phyloP scores from a whole-genome alignment of 192 early-diverging fungal species.

The Mortierella hygrophila region DNA sequence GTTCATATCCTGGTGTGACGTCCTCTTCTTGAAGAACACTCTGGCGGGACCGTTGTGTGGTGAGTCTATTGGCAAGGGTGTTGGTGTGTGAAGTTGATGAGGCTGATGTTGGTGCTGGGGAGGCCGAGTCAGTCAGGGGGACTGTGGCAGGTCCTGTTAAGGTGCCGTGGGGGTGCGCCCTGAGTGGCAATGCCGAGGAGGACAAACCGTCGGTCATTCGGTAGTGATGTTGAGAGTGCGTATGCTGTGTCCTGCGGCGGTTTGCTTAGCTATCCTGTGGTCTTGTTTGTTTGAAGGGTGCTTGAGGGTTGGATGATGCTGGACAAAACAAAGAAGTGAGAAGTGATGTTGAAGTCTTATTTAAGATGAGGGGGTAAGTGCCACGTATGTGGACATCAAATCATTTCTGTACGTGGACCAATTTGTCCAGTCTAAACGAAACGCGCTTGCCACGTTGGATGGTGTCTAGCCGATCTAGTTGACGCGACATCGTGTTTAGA shows the following conservation, averaged over 20 bases:
- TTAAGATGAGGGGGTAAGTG: not conserved
- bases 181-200: slow-evolving; percentile 25
- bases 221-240: not conserved
- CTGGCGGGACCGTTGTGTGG: slow-evolving; percentile 20
- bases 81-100: slow-evolving; percentile 16
- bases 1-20: slow-evolving; percentile 60
- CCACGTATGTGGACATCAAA: not conserved
- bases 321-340: not conserved
- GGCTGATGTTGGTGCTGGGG: not conserved
- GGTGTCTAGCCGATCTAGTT: not conserved
- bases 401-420: not conserved
- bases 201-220: slow-evolving; percentile 37
- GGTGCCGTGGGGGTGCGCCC: not conserved
- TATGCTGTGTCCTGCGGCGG: not conserved
- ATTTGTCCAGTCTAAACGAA: not conserved
- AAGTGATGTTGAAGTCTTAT: not conserved
- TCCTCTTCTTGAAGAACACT: not conserved
- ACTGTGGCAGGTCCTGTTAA: slow-evolving; percentile 4
- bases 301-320: not conserved
- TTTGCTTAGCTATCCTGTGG: not conserved
- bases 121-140: not conserved
- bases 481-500: not conserved
- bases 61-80: slow-evolving; percentile 26
- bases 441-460: not conserved
- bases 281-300: not conserved